A percentile compares a stretch with the other conserved stretches of the same genome.
These are phyloP conservation scores for Schizothecium vesticola DNA, from an alignment of 495 filamentous ascomycete species.

Conservation along the genomic window DNA sequence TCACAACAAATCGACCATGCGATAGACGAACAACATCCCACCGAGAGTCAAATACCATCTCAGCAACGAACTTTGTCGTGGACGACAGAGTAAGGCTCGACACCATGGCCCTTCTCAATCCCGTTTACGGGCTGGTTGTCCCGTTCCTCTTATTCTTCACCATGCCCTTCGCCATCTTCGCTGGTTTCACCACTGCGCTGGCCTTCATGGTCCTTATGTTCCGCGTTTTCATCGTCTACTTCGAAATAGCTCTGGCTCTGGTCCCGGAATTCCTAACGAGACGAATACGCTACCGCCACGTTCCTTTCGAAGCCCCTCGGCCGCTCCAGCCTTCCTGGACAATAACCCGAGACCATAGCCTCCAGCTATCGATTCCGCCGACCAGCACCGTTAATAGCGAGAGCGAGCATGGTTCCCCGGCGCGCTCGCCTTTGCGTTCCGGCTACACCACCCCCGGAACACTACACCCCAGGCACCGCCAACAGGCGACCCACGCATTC, in stretches of 20 bases:
- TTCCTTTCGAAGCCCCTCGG: not conserved
- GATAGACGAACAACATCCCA: not conserved
- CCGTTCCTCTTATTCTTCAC: constrained; percentile 61
- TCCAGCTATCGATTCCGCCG: not conserved
- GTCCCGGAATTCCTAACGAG: constrained; percentile 54
- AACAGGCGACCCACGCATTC: constrained; percentile 29
- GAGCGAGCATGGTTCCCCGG: constrained; percentile 13
- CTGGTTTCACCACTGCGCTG: constrained; percentile 61
- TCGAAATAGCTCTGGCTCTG: constrained; percentile 59
- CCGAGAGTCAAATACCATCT: not conserved
- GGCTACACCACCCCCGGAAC: not conserved
- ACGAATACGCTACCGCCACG: constrained; percentile 3
- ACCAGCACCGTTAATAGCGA: constrained; percentile 1
- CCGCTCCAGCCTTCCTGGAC: not conserved
- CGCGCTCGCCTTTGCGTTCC: not conserved
- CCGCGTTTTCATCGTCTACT: constrained; percentile 61
- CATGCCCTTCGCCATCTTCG: constrained; percentile 63
- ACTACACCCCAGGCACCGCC: constrained; percentile 12
- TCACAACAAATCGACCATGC: not conserved
- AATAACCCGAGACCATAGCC: constrained; percentile 1
- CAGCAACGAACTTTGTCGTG: not conserved
- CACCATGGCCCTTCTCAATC: constrained; percentile 42
- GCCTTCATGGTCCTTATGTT: constrained; percentile 61
- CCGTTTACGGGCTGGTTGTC: constrained; percentile 51
- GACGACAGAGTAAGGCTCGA: not conserved